Evolutionary conservation across 1,284 basidiomycete genomes (phyloP), one percentile per base, ranked within the genome.

Genomic region (Neolentinus lepideus): DNA sequence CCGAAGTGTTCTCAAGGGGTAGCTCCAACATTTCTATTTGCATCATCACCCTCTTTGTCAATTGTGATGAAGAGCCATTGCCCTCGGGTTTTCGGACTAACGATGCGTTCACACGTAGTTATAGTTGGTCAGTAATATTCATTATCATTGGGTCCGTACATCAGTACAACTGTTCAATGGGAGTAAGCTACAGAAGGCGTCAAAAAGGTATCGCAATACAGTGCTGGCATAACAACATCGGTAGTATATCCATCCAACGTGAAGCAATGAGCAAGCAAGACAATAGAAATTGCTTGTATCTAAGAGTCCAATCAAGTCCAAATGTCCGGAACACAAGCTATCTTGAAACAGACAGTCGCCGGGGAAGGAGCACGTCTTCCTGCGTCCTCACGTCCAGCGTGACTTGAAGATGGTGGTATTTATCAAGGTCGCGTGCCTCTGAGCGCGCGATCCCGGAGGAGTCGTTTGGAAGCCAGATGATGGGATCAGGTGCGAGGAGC

Each of bases 401-500:
- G 51, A 82, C 83, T 46, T 72, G 74, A 57, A 90, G 68, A 57
- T 80, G 76, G 63, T 90, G 87, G 64, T 87, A 88, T 60, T 79
- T 81, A 64, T 84, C 77, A 58, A 89, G 70, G 67, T 90, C 87
- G 53, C 78, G 73, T 36, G 86, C 86, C 66, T 90, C 87, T 10
- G 84, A 81, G 45, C 77, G 75, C 10, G 84, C 86, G 24, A 90
- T 81, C 19, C 86, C 86, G 19, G 83, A 80, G 1, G 75, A 72
- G 64, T 91, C 89, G 64, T 86, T 83, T 0, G 87, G 86, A 8
- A 92, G 74, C 90, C 90, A 92, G 51, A 93, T 88, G 52, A 85
- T 81, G 0, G 89, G 89, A 8, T 78, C 71, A 9, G 87, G 86
- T 3, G 85, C 85, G 57, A 90, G 78, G 38, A 92, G 75, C 66